Evolutionary conservation across 495 filamentous ascomycete species (phyloP).

Genomic region (Talaromyces thailandensis): DNA sequence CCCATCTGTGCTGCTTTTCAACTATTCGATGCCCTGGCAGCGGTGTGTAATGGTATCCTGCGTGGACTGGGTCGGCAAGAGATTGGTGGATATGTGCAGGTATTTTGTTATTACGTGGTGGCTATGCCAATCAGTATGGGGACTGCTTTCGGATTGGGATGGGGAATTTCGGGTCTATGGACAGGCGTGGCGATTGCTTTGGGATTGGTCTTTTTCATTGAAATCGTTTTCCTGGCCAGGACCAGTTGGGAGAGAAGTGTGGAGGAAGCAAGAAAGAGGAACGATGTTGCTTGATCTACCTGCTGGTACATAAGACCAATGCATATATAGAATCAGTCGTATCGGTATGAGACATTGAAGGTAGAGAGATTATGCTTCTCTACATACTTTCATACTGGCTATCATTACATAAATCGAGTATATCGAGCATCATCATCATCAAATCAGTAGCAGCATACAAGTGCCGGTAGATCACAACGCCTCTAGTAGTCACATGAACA

Average conservation of each 20-base stretch:
- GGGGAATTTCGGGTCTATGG: slow-evolving; percentile 75
- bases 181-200: slow-evolving; percentile 66
- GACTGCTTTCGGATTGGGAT: slow-evolving; percentile 60
- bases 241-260: slow-evolving; percentile 69
- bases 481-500: not conserved
- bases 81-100: slow-evolving; percentile 78
- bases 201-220: slow-evolving; percentile 52
- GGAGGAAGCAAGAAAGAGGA: slow-evolving; percentile 61
- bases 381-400: not conserved
- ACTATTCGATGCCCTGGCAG: slow-evolving; percentile 71
- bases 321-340: not conserved
- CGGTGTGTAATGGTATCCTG: slow-evolving; percentile 72
- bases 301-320: not conserved
- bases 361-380: not conserved
- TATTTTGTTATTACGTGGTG: slow-evolving; percentile 77
- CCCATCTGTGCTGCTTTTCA: slow-evolving; percentile 82
- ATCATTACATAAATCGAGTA: not conserved
- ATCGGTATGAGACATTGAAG: too few species aligned
- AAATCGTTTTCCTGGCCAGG: slow-evolving; percentile 54
- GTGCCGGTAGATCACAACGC: not conserved
- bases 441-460: not conserved
- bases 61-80: slow-evolving; percentile 79
- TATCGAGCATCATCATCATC: slow-evolving; percentile 1
- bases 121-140: slow-evolving; percentile 79
- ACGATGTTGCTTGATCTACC: slow-evolving; percentile 42